Conservation (phyloP, 768 basidiomycete genomes). For the Hygrophoropsis aurantiaca region DNA sequence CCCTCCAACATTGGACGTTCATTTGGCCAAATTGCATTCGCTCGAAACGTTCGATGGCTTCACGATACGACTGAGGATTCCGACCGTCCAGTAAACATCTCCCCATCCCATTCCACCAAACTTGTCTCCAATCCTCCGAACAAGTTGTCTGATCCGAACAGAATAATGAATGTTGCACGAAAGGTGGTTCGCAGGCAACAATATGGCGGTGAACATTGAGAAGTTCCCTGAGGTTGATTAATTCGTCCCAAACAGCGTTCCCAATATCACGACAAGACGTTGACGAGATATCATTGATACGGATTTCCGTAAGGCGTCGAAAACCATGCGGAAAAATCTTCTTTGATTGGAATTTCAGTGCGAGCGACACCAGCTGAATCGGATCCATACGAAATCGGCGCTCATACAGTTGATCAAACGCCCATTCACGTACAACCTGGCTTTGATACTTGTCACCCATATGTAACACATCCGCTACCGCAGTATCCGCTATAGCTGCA, state of each 20-base stretch:
- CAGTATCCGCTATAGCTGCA: too few species aligned
- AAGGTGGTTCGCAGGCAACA: slow-evolving; percentile 8
- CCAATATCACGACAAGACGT: neutral
- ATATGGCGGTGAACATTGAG: slow-evolving; percentile 4
- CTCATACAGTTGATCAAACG: neutral
- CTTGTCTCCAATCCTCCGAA: slow-evolving; percentile 14
- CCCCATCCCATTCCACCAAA: slow-evolving; percentile 24
- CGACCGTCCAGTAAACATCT: slow-evolving; percentile 16
- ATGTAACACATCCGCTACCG: too few species aligned
- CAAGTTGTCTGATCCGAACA: slow-evolving; percentile 9
- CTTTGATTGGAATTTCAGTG: neutral
- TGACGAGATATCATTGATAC: neutral
- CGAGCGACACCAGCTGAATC: neutral
- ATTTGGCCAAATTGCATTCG: slow-evolving; percentile 14
- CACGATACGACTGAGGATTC: slow-evolving; percentile 12
- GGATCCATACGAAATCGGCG: neutral
- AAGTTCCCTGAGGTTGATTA: neutral
- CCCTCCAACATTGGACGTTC: slow-evolving; percentile 5
- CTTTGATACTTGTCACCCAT: too few species aligned
- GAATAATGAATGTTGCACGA: neutral
- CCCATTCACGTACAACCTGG: neutral
- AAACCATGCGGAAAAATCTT: neutral
- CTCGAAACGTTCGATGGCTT: slow-evolving; percentile 13
- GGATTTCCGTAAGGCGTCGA: neutral
- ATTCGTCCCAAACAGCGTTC: neutral